Evolutionary conservation across 805 yeast genomes (phyloP).

Genomic region (Saccharomycopsis amapae): DNA sequence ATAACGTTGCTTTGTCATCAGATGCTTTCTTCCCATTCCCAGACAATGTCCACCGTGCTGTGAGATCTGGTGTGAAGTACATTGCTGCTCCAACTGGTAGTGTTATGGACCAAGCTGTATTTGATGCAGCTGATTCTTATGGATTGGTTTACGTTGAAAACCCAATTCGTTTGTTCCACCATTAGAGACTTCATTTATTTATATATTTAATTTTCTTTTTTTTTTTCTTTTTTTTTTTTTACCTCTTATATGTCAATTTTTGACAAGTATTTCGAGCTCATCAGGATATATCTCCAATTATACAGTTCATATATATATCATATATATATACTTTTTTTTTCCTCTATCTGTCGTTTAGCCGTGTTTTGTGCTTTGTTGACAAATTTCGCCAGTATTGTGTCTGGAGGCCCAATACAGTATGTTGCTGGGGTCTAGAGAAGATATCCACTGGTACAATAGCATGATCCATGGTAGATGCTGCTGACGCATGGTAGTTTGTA

Average conservation of each 20-base stretch:
- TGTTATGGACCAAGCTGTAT: conserved; percentile 94
- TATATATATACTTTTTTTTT: too few species aligned
- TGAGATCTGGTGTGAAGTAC: conserved; percentile 90
- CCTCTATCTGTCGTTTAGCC: too few species aligned
- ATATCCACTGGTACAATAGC: too few species aligned
- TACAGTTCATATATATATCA: too few species aligned
- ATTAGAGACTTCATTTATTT: conserved; percentile 34
- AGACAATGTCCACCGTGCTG: conserved; percentile 97
- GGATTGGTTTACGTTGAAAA: conserved; percentile 91
- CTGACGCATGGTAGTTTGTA: too few species aligned
- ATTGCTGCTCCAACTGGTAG: conserved; percentile 97
- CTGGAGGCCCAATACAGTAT: too few species aligned
- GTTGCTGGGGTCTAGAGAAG: too few species aligned
- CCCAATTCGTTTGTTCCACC: conserved; percentile 97
- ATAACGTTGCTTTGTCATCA: conserved; percentile 84
- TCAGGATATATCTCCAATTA: too few species aligned
- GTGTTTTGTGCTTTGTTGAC: too few species aligned
- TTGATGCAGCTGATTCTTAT: conserved; percentile 89
- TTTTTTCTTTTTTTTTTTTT: background rate
- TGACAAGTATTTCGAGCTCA: background rate
- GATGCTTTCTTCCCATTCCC: conserved; percentile 99
- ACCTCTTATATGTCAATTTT: background rate
- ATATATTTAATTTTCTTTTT: background rate
- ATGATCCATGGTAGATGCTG: too few species aligned
- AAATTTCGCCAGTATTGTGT: too few species aligned